A percentile compares a stretch with the other conserved stretches of the same genome.
These are phyloP conservation scores for Dujonia santamariae DNA, from an alignment of 1,139 yeast species.

Conservation along the genomic window DNA sequence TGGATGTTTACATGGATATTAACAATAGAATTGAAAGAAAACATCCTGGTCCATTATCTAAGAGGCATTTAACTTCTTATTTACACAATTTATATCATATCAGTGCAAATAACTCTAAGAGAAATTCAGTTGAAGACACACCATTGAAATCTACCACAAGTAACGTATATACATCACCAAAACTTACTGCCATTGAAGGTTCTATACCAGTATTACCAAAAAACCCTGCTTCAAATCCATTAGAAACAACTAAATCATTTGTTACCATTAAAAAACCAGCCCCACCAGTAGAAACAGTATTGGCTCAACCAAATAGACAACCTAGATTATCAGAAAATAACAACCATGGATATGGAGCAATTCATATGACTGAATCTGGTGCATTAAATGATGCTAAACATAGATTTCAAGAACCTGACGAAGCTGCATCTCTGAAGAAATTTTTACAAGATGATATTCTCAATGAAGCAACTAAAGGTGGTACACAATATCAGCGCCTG, in stretches of 20 bases:
- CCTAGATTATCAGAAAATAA: constrained; percentile 4
- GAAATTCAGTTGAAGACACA: constrained; percentile 34
- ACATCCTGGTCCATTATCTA: constrained; percentile 82
- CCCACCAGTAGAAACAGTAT: constrained; percentile 20
- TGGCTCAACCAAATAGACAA: constrained; percentile 20
- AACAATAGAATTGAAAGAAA: constrained; percentile 80
- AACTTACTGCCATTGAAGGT: background rate
- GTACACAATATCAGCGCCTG: no score
- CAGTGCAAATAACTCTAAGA: constrained; percentile 31
- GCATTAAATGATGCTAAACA: constrained; percentile 40
- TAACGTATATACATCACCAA: no score
- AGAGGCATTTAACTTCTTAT: constrained; percentile 66
- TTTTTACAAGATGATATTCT: constrained; percentile 2
- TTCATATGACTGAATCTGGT: constrained; percentile 50
- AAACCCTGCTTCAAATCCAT: constrained; percentile 81
- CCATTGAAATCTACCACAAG: constrained; percentile 9
- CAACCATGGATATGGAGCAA: constrained; percentile 31
- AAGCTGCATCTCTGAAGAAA: constrained; percentile 4
- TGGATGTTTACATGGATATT: constrained; percentile 92
- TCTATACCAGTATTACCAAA: constrained; percentile 42
- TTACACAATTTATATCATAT: constrained; percentile 54
- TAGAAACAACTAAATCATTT: constrained; percentile 65
- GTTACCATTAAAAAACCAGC: constrained; percentile 64
- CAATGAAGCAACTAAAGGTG: background rate
- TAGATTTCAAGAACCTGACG: constrained; percentile 10